Base-by-base conservation (phyloP, 148 eudicot genomes). In the Vaccinium macrocarpon region DNA sequence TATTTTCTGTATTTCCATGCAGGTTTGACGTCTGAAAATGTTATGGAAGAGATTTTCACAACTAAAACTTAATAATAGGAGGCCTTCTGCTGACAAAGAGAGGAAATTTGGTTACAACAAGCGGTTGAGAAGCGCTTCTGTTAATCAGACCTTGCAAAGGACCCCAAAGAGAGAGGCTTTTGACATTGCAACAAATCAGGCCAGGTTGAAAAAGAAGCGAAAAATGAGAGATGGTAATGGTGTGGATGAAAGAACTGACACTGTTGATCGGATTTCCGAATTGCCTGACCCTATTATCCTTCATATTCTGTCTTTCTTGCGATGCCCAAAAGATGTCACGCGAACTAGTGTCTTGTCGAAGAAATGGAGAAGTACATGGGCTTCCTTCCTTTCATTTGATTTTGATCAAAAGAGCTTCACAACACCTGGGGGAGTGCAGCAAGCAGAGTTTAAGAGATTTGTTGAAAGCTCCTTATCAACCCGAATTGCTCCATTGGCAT, bases 201-300 rank as follows among this genome's bases (percentile, higher is more conserved):
- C 7, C 15, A 42, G 19, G 55, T 70, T 52, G 75, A 78, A 82
- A 80, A 87, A 87, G 82, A 87, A 79, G 85, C 80, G 25, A 66
- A 87, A 85, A 81, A 32, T 83, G 38, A 52, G 56, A 55, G 64
- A 78, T 56, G 25, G n/a, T 27, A 48, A 52, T n/a, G 50, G 72
- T 42, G 19, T 64, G 48, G 68, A 80, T 18, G 84, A 64, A 72
- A 46, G 35, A 42, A 86, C 16, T 83, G 27, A 21, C 35, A 49
- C 52, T 27, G 13, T 81, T 15, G 91, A 89, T 88, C 59, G 82
- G 48, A 87, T 88, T 12, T 89, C 91, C 1, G 80, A 80, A 38
- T 87, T 89, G 82, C 91, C 91, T 0, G 91, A 89, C 19, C 83
- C 82, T 42, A 86, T 89, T 64, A 74, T 87, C 52, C 91, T 84